A percentile compares a stretch with the other conserved stretches of the same genome.
Conservation (phyloP, 495 filamentous ascomycete species). For the Aspergillus ellipticus region DNA sequence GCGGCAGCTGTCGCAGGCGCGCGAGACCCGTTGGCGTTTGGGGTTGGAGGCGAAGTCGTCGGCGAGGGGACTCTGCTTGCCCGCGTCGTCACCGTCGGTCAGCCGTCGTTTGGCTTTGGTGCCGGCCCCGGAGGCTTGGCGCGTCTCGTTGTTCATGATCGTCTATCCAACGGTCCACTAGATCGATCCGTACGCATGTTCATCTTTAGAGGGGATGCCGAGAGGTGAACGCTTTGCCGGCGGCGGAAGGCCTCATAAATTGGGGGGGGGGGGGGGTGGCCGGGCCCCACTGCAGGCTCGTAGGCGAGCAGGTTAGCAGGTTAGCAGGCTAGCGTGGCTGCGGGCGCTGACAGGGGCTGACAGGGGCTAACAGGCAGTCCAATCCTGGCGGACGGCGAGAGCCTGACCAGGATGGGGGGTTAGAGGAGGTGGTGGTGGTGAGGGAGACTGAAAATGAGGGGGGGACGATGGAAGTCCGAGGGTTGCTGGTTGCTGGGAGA, state of each 20-base stretch:
- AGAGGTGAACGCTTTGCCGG: constrained; percentile 38
- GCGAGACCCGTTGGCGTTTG: constrained; percentile 52
- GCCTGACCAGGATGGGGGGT: not conserved
- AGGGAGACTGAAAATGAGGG: constrained; percentile 5
- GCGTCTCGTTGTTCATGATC: constrained; percentile 43
- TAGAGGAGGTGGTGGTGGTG: not conserved
- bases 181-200: constrained; percentile 30
- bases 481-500: not conserved
- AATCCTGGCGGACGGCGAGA: not conserved
- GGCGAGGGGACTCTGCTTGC: constrained; percentile 20
- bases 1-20: constrained; percentile 66
- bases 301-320: not conserved
- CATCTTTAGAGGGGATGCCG: constrained; percentile 23
- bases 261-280: not conserved
- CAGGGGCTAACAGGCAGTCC: not conserved
- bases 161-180: constrained; percentile 37
- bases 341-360: not conserved
- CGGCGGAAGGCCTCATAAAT: constrained; percentile 13
- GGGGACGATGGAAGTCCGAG: not conserved
- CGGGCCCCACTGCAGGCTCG: constrained; percentile 5
- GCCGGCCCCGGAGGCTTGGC: constrained; percentile 32
- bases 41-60: constrained; percentile 30
- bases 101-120: constrained; percentile 35
- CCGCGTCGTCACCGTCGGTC: constrained; percentile 31
- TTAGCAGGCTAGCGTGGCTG: not conserved